These are phyloP conservation scores for Mrakia blollopis DNA, from an alignment of 768 basidiomycete genomes.

Conservation along the genomic window DNA sequence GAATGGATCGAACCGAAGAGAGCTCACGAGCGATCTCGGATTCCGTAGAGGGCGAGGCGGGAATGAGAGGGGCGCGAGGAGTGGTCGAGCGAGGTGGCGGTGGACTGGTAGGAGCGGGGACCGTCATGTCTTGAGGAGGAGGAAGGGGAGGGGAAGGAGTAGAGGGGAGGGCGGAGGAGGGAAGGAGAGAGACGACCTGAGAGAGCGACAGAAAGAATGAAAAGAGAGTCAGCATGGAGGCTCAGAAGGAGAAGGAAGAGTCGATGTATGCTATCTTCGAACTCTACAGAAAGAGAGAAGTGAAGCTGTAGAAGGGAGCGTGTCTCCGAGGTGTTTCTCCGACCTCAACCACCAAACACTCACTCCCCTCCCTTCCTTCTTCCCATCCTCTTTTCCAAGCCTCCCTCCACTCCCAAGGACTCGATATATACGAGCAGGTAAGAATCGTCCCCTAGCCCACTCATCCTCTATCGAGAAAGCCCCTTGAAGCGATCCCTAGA, in stretches of 20 bases:
- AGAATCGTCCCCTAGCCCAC: no score
- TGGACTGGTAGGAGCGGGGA: neutral
- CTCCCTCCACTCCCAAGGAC: no score
- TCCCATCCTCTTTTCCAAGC: no score
- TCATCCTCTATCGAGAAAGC: no score
- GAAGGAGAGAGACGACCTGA: neutral
- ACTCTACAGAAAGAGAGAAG: no score
- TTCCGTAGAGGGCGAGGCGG: slow-evolving; percentile 18
- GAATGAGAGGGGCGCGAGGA: neutral
- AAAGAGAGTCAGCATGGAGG: neutral
- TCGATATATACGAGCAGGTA: no score
- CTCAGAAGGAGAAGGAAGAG: neutral
- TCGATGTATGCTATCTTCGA: no score
- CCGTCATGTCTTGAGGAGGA: neutral
- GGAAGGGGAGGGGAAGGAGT: neutral
- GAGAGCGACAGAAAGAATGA: neutral
- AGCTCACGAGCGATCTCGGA: slow-evolving; percentile 30
- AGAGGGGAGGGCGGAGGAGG: neutral
- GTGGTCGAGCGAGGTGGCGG: neutral
- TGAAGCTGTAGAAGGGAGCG: no score
- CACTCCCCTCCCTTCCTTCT: no score
- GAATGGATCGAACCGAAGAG: slow-evolving; percentile 31
- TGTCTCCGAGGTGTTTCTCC: no score
- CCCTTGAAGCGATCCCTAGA: neutral
- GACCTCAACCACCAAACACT: no score